Conservation (phyloP, 2,329 filamentous ascomycete genomes). For the Xenoacremonium recifei region DNA sequence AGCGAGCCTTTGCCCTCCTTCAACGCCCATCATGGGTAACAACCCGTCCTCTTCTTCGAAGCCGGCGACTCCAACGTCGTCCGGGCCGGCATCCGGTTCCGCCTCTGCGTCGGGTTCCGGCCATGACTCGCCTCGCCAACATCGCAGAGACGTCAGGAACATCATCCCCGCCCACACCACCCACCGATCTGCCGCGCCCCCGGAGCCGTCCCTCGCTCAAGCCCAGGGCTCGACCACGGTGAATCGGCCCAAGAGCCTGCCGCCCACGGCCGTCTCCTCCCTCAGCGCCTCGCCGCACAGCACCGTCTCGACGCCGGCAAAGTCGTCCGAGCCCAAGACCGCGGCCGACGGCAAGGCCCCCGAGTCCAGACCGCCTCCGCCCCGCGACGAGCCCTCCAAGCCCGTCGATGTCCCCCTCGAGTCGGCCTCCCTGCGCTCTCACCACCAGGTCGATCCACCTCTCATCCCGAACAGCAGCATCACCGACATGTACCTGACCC, state of each 20-base stretch:
- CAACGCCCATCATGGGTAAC: slow-evolving; percentile 35
- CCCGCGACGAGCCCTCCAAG: slow-evolving; percentile 44
- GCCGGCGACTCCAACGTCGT: slow-evolving; percentile 31
- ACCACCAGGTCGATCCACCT: slow-evolving; percentile 40
- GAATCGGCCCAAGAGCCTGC: slow-evolving; percentile 45
- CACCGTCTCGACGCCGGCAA: slow-evolving; percentile 30
- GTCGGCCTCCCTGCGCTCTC: slow-evolving; percentile 34
- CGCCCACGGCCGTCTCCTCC: slow-evolving; percentile 48
- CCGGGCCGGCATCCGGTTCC: slow-evolving; percentile 11
- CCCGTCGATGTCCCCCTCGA: slow-evolving; percentile 57
- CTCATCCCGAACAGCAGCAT: slow-evolving; percentile 55
- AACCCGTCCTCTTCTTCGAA: slow-evolving; percentile 38
- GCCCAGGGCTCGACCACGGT: slow-evolving; percentile 56
- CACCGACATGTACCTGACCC: slow-evolving; percentile 62
- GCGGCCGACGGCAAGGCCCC: slow-evolving; percentile 23
- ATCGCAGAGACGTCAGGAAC: slow-evolving; percentile 40
- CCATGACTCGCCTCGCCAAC: slow-evolving; percentile 30
- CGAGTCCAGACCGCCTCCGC: slow-evolving; percentile 10
- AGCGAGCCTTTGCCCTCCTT: neutral
- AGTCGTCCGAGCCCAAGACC: slow-evolving; percentile 20
- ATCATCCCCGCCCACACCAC: slow-evolving; percentile 55
- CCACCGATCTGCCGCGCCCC: slow-evolving; percentile 57
- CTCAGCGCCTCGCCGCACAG: slow-evolving; percentile 47
- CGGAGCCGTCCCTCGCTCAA: slow-evolving; percentile 61
- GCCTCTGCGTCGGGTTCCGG: slow-evolving; percentile 24